phyloP scores from a whole-genome alignment of 768 basidiomycete genomes.

The Chalciporus piperatus region DNA sequence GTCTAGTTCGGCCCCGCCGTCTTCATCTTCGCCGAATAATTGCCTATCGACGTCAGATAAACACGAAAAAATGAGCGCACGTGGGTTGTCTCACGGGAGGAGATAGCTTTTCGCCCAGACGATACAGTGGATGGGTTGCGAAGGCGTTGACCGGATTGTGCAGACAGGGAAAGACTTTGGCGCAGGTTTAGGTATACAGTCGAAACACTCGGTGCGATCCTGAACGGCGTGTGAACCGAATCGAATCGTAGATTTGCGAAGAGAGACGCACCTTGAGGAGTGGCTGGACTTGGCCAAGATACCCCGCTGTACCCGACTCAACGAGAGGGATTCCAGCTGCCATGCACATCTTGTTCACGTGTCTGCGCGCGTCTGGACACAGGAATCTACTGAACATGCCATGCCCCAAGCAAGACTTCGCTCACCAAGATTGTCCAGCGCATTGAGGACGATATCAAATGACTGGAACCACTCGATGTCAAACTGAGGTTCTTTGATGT shows the following conservation, averaged over 20 bases:
- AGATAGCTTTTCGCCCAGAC: slow-evolving; percentile 99
- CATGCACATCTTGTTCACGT: slow-evolving; percentile 98
- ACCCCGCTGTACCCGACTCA: slow-evolving; percentile 96
- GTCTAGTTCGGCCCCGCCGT: slow-evolving; percentile 78
- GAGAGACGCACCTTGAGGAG: slow-evolving; percentile 65
- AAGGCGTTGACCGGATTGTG: slow-evolving; percentile 95
- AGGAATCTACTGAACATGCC: neutral
- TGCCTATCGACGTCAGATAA: slow-evolving; percentile 50
- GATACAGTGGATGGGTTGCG: slow-evolving; percentile 97
- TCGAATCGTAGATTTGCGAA: neutral
- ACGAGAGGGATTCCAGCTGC: slow-evolving; percentile 87
- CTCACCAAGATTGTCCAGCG: slow-evolving; percentile 92
- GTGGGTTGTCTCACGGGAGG: slow-evolving; percentile 60
- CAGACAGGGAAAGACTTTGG: slow-evolving; percentile 97
- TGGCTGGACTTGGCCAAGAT: slow-evolving; percentile 95
- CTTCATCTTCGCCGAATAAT: slow-evolving; percentile 91
- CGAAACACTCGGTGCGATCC: slow-evolving; percentile 93
- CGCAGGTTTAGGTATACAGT: slow-evolving; percentile 89
- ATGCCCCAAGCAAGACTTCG: slow-evolving; percentile 1
- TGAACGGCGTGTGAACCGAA: slow-evolving; percentile 28
- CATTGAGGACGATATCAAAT: slow-evolving; percentile 93
- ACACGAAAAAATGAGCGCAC: neutral
- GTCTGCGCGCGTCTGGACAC: slow-evolving; percentile 80
- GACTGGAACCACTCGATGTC: slow-evolving; percentile 87
- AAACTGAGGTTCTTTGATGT: slow-evolving; percentile 91